These are phyloP conservation scores for Rosa multiflora DNA, from an alignment of 306 rosid species.

Conservation along the genomic window DNA sequence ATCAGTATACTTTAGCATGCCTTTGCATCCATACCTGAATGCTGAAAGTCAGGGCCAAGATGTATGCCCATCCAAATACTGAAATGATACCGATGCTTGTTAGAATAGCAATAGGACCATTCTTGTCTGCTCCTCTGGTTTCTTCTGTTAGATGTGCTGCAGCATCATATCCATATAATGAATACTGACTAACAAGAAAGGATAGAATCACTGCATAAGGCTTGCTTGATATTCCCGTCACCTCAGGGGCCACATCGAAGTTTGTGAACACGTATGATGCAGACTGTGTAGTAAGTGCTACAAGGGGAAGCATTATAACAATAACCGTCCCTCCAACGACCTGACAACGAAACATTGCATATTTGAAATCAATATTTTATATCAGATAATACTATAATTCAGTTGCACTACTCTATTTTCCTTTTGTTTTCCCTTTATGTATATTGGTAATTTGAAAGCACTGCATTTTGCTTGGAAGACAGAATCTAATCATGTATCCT, in stretches of 20 bases:
- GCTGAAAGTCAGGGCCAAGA: slow-evolving; percentile 87
- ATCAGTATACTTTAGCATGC: background rate
- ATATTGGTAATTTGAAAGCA: background rate
- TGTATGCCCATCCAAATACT: slow-evolving; percentile 84
- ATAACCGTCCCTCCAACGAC: slow-evolving; percentile 68
- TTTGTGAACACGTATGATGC: slow-evolving; percentile 78
- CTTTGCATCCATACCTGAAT: slow-evolving; percentile 54
- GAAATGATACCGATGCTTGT: slow-evolving; percentile 78
- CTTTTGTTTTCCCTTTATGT: background rate
- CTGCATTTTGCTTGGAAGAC: background rate
- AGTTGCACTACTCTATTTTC: background rate
- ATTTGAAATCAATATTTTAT: background rate
- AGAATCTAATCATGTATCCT: background rate
- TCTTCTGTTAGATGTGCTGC: slow-evolving; percentile 93
- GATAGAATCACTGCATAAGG: slow-evolving; percentile 85
- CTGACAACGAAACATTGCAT: slow-evolving; percentile 31
- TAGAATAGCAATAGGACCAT: slow-evolving; percentile 80
- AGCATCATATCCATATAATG: slow-evolving; percentile 87
- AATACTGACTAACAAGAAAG: slow-evolving; percentile 83
- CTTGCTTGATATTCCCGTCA: slow-evolving; percentile 77
- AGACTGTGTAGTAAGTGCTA: slow-evolving; percentile 58
- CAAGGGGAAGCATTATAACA: slow-evolving; percentile 78
- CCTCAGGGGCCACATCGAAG: slow-evolving; percentile 45
- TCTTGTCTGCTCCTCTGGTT: slow-evolving; percentile 86
- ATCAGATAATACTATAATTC: background rate